A percentile compares a stretch with the other conserved stretches of the same genome.
Evolutionary conservation across 1,139 yeast species (phyloP).

Genomic region (Diutina catenulata): DNA sequence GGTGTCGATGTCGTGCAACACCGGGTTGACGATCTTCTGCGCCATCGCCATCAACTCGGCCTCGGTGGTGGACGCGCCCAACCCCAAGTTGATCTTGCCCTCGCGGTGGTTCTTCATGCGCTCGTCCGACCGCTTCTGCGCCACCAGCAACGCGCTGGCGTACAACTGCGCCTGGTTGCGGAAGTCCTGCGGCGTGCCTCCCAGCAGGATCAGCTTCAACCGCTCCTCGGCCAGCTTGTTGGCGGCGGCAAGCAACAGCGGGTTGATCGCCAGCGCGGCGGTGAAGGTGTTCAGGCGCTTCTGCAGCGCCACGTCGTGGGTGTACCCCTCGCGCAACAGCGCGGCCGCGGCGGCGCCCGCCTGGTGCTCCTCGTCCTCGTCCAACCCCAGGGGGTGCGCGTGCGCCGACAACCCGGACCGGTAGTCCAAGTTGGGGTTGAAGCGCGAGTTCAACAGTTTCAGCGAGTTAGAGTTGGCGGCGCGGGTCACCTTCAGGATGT

Average conservation of each 20-base stretch:
- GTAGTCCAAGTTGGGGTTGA: conserved; percentile 33
- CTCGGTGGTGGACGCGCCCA: conserved; percentile 71
- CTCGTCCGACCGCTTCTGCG: conserved; percentile 52
- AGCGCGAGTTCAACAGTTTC: conserved; percentile 28
- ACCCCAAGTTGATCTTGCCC: conserved; percentile 74
- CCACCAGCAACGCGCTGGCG: conserved; percentile 45
- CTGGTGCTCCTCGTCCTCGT: conserved; percentile 18
- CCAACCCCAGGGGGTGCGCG: conserved; percentile 18
- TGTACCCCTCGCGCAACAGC: conserved; percentile 18
- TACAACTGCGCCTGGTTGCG: conserved; percentile 32
- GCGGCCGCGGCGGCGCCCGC: conserved; percentile 33
- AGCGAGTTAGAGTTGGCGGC: conserved; percentile 34
- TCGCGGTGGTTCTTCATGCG: conserved; percentile 32
- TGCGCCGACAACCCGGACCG: conserved; percentile 26
- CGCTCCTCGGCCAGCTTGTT: conserved; percentile 45
- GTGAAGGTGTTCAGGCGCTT: conserved; percentile 23
- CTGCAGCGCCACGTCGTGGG: conserved; percentile 17
- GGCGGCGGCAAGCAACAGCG: conserved; percentile 51
- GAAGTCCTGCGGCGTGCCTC: conserved; percentile 22
- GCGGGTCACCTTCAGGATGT: conserved; percentile 30
- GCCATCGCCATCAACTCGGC: conserved; percentile 77
- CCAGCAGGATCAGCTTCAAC: conserved; percentile 25
- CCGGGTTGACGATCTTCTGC: conserved; percentile 71
- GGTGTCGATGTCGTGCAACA: conserved; percentile 59
- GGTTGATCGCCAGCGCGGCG: conserved; percentile 37